phyloP scores from a whole-genome alignment of 108 stramenopile genomes.

The Skeletonema menzelii region DNA sequence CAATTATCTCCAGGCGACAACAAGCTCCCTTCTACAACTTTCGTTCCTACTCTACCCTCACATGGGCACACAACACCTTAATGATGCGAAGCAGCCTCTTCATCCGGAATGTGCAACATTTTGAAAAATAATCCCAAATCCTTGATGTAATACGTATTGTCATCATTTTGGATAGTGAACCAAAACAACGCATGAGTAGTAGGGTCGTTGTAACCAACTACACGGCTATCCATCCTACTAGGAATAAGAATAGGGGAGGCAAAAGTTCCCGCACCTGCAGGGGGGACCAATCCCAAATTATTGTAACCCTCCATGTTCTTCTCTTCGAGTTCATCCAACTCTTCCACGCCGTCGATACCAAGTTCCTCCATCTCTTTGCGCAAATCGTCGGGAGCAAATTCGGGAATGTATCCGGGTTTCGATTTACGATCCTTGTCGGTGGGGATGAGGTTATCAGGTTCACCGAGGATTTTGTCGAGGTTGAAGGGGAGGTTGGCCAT shows the following conservation, averaged over 20 bases:
- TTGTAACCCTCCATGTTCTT: conserved; percentile 88
- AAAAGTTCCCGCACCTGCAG: conserved; percentile 85
- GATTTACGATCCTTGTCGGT: conserved; percentile 74
- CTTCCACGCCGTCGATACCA: conserved; percentile 81
- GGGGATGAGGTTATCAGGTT: conserved; percentile 85
- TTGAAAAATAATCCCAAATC: conserved; percentile 92
- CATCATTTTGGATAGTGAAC: conserved; percentile 93
- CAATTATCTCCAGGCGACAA: background rate
- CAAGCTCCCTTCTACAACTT: background rate
- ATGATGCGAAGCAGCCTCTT: conserved; percentile 63
- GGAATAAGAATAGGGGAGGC: conserved; percentile 88
- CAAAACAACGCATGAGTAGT: conserved; percentile 88
- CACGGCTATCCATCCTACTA: conserved; percentile 66
- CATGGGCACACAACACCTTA: conserved; percentile 7
- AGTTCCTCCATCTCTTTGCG: conserved; percentile 89
- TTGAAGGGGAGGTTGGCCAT: conserved; percentile 77
- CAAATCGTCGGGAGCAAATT: conserved; percentile 59
- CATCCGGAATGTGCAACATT: conserved; percentile 88
- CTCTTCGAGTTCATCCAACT: conserved; percentile 86
- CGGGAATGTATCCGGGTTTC: conserved; percentile 67
- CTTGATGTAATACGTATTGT: conserved; percentile 90
- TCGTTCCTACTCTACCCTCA: background rate
- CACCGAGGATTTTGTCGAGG: conserved; percentile 80
- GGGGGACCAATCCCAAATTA: conserved; percentile 85
- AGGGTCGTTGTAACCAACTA: conserved; percentile 89